phyloP scores from a whole-genome alignment of 768 basidiomycete species.

The Nidularia sp. region DNA sequence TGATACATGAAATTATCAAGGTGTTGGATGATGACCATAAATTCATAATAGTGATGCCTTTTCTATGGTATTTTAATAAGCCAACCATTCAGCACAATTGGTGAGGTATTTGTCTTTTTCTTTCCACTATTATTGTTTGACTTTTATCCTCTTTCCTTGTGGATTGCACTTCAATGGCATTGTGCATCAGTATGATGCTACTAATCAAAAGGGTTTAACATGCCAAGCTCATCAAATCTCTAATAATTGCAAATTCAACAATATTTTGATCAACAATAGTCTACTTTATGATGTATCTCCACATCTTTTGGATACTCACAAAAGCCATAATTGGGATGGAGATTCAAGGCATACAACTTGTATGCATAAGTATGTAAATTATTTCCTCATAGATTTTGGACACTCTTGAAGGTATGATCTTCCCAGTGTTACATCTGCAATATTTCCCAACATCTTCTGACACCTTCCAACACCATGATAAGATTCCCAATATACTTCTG shows the following conservation, averaged over 20 bases:
- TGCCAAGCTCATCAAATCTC: conserved; percentile 8
- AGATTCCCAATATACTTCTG: no score
- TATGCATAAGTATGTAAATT: conserved; percentile 15
- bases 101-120: no score
- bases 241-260: conserved; percentile 10
- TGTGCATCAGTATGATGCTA: conserved; percentile 10
- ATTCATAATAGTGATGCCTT: no score
- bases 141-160: not conserved
- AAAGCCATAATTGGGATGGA: not conserved
- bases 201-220: conserved; percentile 6
- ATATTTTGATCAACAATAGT: conserved; percentile 4
- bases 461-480: no score
- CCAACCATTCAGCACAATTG: no score
- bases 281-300: not conserved
- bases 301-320: conserved; percentile 8
- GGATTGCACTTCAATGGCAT: conserved; percentile 11
- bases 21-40: no score
- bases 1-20: no score
- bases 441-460: no score
- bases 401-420: conserved; percentile 7
- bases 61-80: no score
- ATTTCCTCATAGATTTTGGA: conserved; percentile 23
- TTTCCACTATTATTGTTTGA: no score
- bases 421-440: not conserved
- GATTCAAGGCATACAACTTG: conserved; percentile 8